Evolutionary conservation across 2,329 filamentous ascomycete species (phyloP).

Genomic region (Emericellopsis cladophorae): DNA sequence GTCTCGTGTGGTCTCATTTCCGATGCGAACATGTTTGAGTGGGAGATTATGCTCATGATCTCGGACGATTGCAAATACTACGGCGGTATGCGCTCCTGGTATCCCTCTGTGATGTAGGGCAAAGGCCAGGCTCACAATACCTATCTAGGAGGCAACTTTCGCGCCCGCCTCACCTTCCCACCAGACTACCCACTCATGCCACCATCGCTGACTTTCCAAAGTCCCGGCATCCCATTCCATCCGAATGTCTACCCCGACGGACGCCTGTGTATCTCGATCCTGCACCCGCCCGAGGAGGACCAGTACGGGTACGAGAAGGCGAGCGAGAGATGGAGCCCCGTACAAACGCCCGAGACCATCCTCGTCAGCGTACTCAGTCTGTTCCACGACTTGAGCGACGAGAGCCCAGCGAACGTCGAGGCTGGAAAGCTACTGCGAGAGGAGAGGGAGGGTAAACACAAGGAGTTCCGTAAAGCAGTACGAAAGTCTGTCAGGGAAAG

Average conservation of each 20-base stretch:
- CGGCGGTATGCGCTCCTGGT: slow-evolving; percentile 49
- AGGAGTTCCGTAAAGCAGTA: slow-evolving; percentile 69
- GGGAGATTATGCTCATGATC: slow-evolving; percentile 99
- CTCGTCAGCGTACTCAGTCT: slow-evolving; percentile 85
- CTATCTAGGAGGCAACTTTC: slow-evolving; percentile 73
- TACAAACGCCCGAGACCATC: slow-evolving; percentile 92
- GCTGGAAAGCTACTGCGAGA: slow-evolving; percentile 81
- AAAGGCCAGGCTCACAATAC: background rate
- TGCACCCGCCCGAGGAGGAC: slow-evolving; percentile 91
- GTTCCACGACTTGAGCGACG: slow-evolving; percentile 85
- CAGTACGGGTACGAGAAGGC: slow-evolving; percentile 87
- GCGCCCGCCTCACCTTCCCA: slow-evolving; percentile 73
- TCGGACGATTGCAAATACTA: slow-evolving; percentile 89
- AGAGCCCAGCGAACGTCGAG: slow-evolving; percentile 90
- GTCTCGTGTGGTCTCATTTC: slow-evolving; percentile 85
- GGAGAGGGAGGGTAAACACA: slow-evolving; percentile 46
- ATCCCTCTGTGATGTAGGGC: background rate
- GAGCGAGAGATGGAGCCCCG: slow-evolving; percentile 83
- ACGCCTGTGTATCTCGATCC: slow-evolving; percentile 89
- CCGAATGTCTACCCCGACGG: slow-evolving; percentile 87
- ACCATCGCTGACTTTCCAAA: slow-evolving; percentile 77
- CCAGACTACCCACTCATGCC: slow-evolving; percentile 76
- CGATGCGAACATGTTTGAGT: slow-evolving; percentile 84
- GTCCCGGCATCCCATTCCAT: slow-evolving; percentile 68
- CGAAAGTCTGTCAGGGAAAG: slow-evolving; percentile 72